Conservation (phyloP, 495 filamentous ascomycete genomes). For the Lineolata rhizophorae region DNA sequence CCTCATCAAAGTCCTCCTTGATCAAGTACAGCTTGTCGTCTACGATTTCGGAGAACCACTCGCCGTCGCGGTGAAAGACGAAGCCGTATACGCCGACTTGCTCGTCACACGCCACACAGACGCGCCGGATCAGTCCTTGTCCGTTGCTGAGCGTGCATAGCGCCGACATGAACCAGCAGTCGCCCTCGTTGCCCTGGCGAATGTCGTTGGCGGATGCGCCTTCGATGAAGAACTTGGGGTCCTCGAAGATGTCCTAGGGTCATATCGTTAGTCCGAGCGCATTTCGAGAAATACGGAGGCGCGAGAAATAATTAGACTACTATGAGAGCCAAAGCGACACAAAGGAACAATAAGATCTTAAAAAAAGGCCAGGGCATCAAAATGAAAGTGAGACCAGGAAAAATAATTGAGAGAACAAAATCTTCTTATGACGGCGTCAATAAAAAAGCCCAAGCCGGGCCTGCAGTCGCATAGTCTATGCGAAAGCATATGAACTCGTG, state of each 20-base stretch:
- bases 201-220: slow-evolving; percentile 68
- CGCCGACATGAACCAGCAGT: slow-evolving; percentile 85
- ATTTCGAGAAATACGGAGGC: too few species aligned
- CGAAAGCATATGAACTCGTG: too few species aligned
- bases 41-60: slow-evolving; percentile 80
- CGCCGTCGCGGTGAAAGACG: slow-evolving; percentile 80
- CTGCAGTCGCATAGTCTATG: too few species aligned
- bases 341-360: too few species aligned
- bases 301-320: too few species aligned
- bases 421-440: too few species aligned
- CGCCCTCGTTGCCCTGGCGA: slow-evolving; percentile 56
- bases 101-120: slow-evolving; percentile 69
- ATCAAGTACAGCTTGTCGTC: slow-evolving; percentile 71
- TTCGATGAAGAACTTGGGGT: slow-evolving; percentile 67
- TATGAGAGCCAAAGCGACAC: too few species aligned
- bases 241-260: slow-evolving; percentile 80
- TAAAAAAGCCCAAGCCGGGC: too few species aligned
- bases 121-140: slow-evolving; percentile 48
- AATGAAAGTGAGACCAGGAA: too few species aligned
- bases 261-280: too few species aligned
- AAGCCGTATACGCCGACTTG: slow-evolving; percentile 82
- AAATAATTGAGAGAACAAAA: too few species aligned
- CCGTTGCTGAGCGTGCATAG: slow-evolving; percentile 70
- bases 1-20: slow-evolving; percentile 63
- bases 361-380: too few species aligned